These are phyloP conservation scores for Sporothrix variecibatus DNA, from an alignment of 2,329 filamentous ascomycete genomes.

Conservation along the genomic window DNA sequence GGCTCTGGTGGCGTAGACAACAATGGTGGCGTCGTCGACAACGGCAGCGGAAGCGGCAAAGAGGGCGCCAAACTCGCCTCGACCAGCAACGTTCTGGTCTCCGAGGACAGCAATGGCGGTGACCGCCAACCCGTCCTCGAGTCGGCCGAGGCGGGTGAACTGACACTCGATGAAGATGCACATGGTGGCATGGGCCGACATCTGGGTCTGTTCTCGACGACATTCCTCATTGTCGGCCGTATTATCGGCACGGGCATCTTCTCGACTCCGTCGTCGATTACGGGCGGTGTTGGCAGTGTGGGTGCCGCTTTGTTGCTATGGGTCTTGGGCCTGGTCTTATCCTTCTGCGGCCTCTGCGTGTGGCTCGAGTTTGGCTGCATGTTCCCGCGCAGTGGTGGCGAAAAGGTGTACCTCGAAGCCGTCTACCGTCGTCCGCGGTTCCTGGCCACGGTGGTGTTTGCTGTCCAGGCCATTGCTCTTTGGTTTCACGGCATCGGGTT, in stretches of 20 bases:
- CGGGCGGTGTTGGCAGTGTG: constrained; percentile 54
- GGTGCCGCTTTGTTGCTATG: constrained; percentile 46
- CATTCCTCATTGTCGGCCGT: constrained; percentile 31
- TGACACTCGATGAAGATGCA: constrained; percentile 27
- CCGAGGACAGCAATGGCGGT: background rate
- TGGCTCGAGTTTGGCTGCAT: constrained; percentile 65
- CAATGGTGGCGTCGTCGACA: background rate
- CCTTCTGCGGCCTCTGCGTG: constrained; percentile 60
- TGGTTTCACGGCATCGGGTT: constrained; percentile 31
- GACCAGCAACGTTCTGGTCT: background rate
- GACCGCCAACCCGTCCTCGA: constrained; percentile 13
- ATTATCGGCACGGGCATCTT: constrained; percentile 47
- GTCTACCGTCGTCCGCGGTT: constrained; percentile 61
- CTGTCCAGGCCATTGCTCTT: constrained; percentile 40
- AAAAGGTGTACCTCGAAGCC: constrained; percentile 68
- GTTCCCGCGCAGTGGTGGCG: constrained; percentile 63
- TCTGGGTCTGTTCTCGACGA: constrained; percentile 31
- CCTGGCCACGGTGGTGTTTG: constrained; percentile 60
- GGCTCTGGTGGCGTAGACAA: background rate
- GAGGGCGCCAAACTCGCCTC: background rate
- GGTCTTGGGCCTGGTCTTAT: constrained; percentile 47
- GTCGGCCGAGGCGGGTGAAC: constrained; percentile 28
- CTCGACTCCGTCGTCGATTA: constrained; percentile 56
- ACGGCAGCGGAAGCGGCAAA: background rate
- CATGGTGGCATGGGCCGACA: constrained; percentile 30